These are phyloP conservation scores for Pichia nakasei DNA, from an alignment of 805 yeast genomes.

Conservation along the genomic window DNA sequence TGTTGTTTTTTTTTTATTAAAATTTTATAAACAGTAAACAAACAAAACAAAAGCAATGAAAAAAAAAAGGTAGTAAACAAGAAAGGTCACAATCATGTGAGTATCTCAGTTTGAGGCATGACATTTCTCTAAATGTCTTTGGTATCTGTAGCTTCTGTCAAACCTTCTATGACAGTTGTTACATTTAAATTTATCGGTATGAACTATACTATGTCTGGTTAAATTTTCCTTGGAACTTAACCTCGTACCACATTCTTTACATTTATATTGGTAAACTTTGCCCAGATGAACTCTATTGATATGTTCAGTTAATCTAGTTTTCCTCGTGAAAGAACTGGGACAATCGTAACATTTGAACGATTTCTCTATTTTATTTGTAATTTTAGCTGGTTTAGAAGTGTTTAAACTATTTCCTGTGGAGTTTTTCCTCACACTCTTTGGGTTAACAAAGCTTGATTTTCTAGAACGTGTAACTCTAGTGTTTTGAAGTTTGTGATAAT, in stretches of 20 bases:
- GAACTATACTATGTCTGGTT: conserved; percentile 22
- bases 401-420: neutral
- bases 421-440: neutral
- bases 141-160: conserved; percentile 21
- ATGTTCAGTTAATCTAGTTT: conserved; percentile 22
- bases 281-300: conserved; percentile 18
- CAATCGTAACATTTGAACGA: conserved; percentile 18
- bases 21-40: too few relatives aligned
- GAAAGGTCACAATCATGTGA: too few relatives aligned
- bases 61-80: too few relatives aligned
- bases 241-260: conserved; percentile 16
- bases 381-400: neutral
- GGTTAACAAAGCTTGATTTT: neutral
- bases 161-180: conserved; percentile 17
- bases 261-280: conserved; percentile 12
- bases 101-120: neutral
- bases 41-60: too few relatives aligned
- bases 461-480: neutral
- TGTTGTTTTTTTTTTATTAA: too few relatives aligned
- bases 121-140: conserved; percentile 18
- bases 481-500: neutral
- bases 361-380: conserved; percentile 5
- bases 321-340: conserved; percentile 19
- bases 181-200: conserved; percentile 22
- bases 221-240: conserved; percentile 21